phyloP scores from a whole-genome alignment of 179 eudicot species.

The Pouteria campechiana region DNA sequence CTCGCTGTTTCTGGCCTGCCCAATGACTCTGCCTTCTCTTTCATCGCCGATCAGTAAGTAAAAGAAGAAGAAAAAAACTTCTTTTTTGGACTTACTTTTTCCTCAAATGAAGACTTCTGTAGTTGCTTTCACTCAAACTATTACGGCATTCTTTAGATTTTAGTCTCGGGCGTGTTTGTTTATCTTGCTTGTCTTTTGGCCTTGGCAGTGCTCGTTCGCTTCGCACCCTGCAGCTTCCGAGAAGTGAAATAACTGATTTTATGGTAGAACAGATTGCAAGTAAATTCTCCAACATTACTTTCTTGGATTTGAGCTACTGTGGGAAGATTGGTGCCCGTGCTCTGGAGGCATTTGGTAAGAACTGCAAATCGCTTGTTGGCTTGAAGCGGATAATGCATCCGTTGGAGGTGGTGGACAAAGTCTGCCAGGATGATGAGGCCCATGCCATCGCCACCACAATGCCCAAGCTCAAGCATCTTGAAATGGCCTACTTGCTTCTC shows the following conservation, averaged over 20 bases:
- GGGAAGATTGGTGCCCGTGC: conserved; percentile 36
- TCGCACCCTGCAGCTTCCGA: conserved; percentile 34
- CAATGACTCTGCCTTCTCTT: conserved; percentile 34
- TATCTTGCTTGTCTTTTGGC: conserved; percentile 2
- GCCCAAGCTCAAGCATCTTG: conserved; percentile 72
- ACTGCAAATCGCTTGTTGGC: conserved; percentile 40
- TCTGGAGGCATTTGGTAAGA: conserved; percentile 53
- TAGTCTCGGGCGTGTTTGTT: too few species aligned
- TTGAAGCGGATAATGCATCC: conserved; percentile 78
- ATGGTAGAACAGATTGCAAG: conserved; percentile 48
- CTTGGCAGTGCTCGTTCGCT: conserved; percentile 53
- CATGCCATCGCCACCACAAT: conserved; percentile 53
- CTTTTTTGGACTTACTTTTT: too few species aligned
- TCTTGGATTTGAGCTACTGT: conserved; percentile 62
- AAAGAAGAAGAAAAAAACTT: too few species aligned
- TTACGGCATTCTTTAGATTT: too few species aligned
- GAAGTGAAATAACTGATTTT: conserved; percentile 47
- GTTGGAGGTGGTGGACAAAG: conserved; percentile 11
- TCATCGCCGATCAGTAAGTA: conserved; percentile 67
- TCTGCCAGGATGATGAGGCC: conserved; percentile 58
- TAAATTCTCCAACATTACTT: conserved; percentile 32
- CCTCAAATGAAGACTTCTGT: too few species aligned
- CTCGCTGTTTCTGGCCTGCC: conserved; percentile 51
- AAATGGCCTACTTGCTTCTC: conserved; percentile 43
- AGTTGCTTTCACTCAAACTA: too few species aligned